Evolutionary conservation across 495 filamentous ascomycete genomes (phyloP), one percentile per base, ranked within the genome.

Genomic region (Barbatosphaeria neglecta): DNA sequence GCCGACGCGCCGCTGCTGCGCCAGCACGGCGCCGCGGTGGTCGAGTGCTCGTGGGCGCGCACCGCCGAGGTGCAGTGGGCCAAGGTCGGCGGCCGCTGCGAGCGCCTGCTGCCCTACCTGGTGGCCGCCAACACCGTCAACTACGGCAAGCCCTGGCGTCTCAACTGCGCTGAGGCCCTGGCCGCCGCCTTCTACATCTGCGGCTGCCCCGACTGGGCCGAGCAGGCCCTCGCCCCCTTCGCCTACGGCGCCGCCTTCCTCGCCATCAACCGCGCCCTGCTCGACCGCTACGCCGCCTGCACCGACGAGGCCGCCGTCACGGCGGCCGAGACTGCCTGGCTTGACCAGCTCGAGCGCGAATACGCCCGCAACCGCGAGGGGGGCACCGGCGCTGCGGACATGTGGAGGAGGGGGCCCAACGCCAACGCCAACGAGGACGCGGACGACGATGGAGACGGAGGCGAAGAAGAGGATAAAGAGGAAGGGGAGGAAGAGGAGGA

Each of bases 111-210:
- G 20, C 92, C 92, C 0, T 98, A 98, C 60, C 79, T 98, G 11
- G 87, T 98, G 44, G 92, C 92, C 16, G 93, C 92, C 37, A 98
- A 98, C 59, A 83, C 84, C 2, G 92, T 95, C 58, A 98, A 98
- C 68, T 98, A 97, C 66, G 92, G 92, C 13, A 84, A 87, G 55
- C 92, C 92, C 16, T 92, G 87, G 84, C 73, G 88, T 45, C 63
- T 98, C 35, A 98, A 98, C 64, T 98, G 92, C 53, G 92, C 84
- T 38, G 92, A 98, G 66, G 92, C 92, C 4, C 69, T 98, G 39
- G 93, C 90, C 6, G 92, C 92, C 13, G 83, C 82, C 18, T 98
- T 92, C 64, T 83, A 72, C 51, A 98, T 98, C 50, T 95, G 90
- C 56, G 88, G 92, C 22, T 86, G 92, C 58, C 60, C 72, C 31